A percentile compares a stretch with the other conserved stretches of the same genome.
These are phyloP conservation scores for Grosmannia huntii DNA, from an alignment of 2,329 filamentous ascomycete species.

Conservation along the genomic window DNA sequence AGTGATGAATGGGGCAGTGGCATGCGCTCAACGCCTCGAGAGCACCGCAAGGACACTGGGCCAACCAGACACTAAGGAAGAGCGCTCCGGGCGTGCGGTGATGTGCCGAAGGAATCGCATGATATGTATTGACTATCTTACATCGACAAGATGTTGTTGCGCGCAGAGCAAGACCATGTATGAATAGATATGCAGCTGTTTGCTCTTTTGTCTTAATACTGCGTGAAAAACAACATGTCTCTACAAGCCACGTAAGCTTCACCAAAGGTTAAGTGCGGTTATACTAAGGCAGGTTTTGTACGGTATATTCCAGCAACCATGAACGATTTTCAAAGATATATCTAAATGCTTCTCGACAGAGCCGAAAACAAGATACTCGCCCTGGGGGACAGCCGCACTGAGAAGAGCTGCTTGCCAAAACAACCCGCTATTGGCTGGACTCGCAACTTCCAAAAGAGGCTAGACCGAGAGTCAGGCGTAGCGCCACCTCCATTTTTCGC, in stretches of 20 bases:
- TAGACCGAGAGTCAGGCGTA: background rate
- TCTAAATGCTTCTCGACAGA: no score
- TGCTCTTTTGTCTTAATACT: background rate
- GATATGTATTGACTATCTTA: background rate
- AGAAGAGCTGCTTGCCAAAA: background rate
- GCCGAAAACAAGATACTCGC: background rate
- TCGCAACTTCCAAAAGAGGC: background rate
- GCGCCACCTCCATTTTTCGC: background rate
- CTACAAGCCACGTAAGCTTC: background rate
- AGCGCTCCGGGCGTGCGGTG: background rate
- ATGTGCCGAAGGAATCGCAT: background rate
- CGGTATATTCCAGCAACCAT: no score
- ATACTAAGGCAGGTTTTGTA: no score
- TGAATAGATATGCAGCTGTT: background rate
- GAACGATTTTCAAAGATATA: no score
- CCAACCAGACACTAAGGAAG: background rate
- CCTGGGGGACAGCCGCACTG: background rate
- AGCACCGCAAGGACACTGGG: background rate
- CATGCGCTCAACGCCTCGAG: background rate
- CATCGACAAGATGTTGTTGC: background rate
- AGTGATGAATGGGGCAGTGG: background rate
- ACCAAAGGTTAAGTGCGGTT: background rate
- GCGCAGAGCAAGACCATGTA: background rate
- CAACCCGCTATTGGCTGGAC: background rate
- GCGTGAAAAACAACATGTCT: background rate